Percentiles rank a stretch among this genome's conserved stretches.
phyloP scores from a whole-genome alignment of 208 protist species.

The Tritrichomonas foetus region DNA sequence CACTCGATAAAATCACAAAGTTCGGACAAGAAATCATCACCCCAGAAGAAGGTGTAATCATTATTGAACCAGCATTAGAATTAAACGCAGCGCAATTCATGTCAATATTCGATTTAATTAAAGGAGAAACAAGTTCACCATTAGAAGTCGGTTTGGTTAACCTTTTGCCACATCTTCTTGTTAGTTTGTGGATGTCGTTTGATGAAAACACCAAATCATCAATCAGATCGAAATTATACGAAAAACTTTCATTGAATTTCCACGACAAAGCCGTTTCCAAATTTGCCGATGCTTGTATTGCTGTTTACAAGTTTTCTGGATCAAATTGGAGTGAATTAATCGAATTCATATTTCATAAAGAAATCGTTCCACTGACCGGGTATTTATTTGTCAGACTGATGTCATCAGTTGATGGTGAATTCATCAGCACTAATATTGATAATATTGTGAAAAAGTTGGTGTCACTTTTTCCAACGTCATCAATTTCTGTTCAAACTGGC shows the following conservation, averaged over 20 bases:
- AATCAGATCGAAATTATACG: neutral
- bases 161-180: neutral
- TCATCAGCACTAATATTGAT: neutral
- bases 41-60: neutral
- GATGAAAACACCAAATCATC: neutral
- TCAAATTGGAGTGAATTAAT: neutral
- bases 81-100: neutral
- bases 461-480: neutral
- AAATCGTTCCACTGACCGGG: neutral
- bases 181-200: neutral
- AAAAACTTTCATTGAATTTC: neutral
- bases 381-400: neutral
- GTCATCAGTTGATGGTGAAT: neutral
- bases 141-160: neutral
- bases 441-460: neutral
- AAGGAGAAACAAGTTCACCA: neutral
- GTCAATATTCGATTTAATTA: neutral
- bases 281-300: neutral
- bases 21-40: neutral
- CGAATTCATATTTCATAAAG: neutral
- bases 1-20: neutral
- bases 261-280: neutral
- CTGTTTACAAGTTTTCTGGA: neutral
- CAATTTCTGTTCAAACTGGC: neutral
- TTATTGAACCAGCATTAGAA: neutral